Base-by-base conservation (phyloP, 179 eudicot species). In the Camellia oleifera region DNA sequence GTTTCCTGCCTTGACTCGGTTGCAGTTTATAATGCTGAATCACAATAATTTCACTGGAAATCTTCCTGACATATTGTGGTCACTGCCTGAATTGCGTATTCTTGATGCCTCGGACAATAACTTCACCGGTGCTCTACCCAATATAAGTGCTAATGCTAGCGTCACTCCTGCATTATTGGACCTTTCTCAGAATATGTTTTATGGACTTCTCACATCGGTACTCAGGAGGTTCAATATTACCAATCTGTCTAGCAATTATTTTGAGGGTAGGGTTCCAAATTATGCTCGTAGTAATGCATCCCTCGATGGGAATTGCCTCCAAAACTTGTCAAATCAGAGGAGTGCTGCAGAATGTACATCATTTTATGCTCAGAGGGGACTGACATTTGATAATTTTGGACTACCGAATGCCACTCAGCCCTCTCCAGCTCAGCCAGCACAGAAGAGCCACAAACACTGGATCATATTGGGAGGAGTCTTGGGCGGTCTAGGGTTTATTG, bases 351-450 rank as follows among this genome's bases (percentile, higher is more conserved):
- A 88, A 10, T 93, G 98, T 80, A 80, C 88, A 15, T 80, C 88
- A 5, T 95, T 95, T 81, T 95, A 95, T 78, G 57, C 89, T 50
- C 77, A 85, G 42, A 88, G 81, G 79, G 91, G 90, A 48, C 83
- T 88, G 82, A 66, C 74, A 9, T 95, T 95, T 46, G 97, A 93
- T 86, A 85, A 92, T 84, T 91, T 95, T 69, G 97, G 98, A 56
- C 79, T 77, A 57, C 92, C 92, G 58, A 79, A 71, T 76, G 69
- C 52, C 58, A 77, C 87, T 54, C 77, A 62, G 56, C 81, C 88
- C 56, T 73, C 85, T 26, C 63, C 85, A 13, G 52, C 74, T 52
- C 56, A 62, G 32, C 69, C 81, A 12, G 63, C 23, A 17, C 69
- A 76, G 74, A 85, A 78, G 75, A 84, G 69, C 18, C 79, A 46